Evolutionary conservation across 2,329 filamentous ascomycete species (phyloP).

Genomic region (Cercospora beticola): DNA sequence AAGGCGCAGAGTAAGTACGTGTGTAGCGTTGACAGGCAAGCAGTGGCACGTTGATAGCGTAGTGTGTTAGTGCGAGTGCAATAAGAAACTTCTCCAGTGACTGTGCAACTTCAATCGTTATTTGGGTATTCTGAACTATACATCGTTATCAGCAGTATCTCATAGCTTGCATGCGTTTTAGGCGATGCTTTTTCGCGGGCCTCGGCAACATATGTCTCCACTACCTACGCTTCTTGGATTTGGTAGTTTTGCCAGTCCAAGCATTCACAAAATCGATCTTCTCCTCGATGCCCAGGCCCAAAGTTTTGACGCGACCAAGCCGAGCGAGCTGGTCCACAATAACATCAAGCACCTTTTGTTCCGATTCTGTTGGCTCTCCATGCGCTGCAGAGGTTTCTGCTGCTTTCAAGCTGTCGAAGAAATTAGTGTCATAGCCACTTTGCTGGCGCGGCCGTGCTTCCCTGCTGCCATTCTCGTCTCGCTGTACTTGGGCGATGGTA

Average conservation of each 20-base stretch:
- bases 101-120: not conserved
- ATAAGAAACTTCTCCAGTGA: not conserved
- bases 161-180: not conserved
- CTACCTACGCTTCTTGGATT: conserved; percentile 17
- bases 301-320: conserved; percentile 81
- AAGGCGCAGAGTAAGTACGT: not conserved
- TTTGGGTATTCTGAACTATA: conserved; percentile 7
- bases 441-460: conserved; percentile 24
- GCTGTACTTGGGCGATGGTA: conserved; percentile 47
- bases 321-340: conserved; percentile 85
- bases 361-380: conserved; percentile 49
- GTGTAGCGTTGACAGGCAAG: not conserved
- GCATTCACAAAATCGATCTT: conserved; percentile 79
- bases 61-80: not conserved
- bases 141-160: conserved; percentile 2
- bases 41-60: not conserved
- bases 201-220: not conserved
- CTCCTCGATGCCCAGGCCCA: conserved; percentile 78
- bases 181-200: not conserved
- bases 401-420: conserved; percentile 46
- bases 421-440: conserved; percentile 47
- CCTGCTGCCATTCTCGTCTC: conserved; percentile 29
- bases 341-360: conserved; percentile 71
- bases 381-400: conserved; percentile 25
- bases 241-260: conserved; percentile 48